Evolutionary conservation across 306 rosid genomes (phyloP).

Genomic region (Dalbergia cultrata): DNA sequence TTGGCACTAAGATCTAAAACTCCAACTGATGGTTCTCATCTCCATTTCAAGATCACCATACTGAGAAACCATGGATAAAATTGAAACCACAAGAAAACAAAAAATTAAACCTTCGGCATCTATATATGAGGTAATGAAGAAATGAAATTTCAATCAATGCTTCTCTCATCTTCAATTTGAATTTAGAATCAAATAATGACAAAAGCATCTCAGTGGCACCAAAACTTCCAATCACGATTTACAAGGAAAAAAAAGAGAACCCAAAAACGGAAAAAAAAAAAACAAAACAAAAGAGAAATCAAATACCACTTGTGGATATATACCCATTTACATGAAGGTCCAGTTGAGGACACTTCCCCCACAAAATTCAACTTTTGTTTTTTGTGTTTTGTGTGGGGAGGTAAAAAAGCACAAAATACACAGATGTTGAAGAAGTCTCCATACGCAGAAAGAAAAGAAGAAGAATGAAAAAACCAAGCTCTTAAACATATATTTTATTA

Average conservation of each 20-base stretch:
- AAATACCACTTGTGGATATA: background rate
- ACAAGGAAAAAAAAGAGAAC: background rate
- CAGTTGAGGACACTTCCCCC: background rate
- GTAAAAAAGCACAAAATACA: background rate
- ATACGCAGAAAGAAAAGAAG: no score
- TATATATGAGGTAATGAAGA: no score
- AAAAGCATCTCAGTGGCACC: background rate
- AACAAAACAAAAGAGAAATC: background rate
- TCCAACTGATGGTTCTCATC: no score
- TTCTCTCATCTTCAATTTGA: background rate
- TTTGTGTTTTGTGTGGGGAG: background rate
- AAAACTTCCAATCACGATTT: background rate
- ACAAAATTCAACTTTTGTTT: background rate
- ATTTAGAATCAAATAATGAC: background rate
- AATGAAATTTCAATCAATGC: background rate
- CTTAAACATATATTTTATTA: background rate
- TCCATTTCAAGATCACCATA: no score
- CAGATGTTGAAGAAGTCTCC: background rate
- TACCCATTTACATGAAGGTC: slow-evolving; percentile 23
- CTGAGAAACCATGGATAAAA: no score
- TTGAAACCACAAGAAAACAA: background rate
- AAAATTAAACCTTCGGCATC: background rate
- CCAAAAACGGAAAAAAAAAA: no score
- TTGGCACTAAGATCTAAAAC: background rate
- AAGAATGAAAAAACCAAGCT: background rate